phyloP scores from a whole-genome alignment of 202 grass and related monocot species.

The Panicum virgatum region DNA sequence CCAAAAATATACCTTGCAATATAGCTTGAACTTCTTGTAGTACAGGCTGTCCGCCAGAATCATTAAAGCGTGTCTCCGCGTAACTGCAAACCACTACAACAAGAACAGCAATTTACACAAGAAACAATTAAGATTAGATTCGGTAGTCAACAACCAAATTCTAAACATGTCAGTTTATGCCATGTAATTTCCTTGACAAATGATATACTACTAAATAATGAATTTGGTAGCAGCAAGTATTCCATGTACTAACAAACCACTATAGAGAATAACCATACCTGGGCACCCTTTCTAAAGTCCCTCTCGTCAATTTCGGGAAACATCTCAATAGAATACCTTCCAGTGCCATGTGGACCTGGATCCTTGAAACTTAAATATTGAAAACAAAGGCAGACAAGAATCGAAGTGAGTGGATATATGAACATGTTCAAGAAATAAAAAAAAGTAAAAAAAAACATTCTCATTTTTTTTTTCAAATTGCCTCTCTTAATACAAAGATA shows the following conservation, averaged over 20 bases:
- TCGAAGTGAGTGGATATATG: conserved; percentile 18
- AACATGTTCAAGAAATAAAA: conserved; percentile 13
- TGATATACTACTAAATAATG: conserved; percentile 22
- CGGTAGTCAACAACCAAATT: conserved; percentile 10
- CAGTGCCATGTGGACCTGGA: conserved; percentile 96
- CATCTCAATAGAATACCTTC: conserved; percentile 84
- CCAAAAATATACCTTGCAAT: conserved; percentile 83
- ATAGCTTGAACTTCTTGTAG: conserved; percentile 98
- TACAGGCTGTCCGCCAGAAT: conserved; percentile 94
- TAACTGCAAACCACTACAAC: conserved; percentile 96
- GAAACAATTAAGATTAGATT: conserved; percentile 19
- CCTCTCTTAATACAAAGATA: too few relatives aligned
- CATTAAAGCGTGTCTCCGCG: conserved; percentile 84
- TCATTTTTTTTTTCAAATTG: too few relatives aligned
- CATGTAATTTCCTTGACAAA: background rate
- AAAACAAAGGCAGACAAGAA: conserved; percentile 32
- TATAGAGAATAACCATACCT: conserved; percentile 55
- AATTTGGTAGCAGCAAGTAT: conserved; percentile 21
- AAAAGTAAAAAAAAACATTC: background rate
- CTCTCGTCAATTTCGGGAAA: conserved; percentile 77
- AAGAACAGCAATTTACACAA: conserved; percentile 23
- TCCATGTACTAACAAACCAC: conserved; percentile 37
- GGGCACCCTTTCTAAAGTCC: conserved; percentile 97
- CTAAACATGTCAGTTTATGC: conserved; percentile 4
- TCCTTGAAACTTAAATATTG: conserved; percentile 74